Base-by-base conservation (phyloP, 345 rosid genomes). In the Citrus maxima region DNA sequence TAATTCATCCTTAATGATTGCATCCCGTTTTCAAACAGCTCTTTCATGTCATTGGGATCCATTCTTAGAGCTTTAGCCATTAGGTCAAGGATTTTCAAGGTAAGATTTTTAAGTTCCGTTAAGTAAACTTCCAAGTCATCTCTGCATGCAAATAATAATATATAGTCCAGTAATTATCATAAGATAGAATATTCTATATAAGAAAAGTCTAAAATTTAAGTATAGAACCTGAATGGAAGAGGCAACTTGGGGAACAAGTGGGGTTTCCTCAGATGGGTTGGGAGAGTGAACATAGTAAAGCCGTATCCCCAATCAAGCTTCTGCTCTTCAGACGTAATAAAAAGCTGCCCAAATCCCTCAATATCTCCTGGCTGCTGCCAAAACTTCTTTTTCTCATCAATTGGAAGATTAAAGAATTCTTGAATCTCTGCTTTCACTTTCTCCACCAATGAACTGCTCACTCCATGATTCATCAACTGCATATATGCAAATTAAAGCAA, bases 1-100 rank as follows among this genome's bases (percentile, higher is more conserved):
- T 85, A 92, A 68, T 89, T 92, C 74, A 90, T 86, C 77, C 90
- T 89, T 77, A 92, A 65, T 25, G 68, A 40, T 74, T 86, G 89
- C 70, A 38, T n/a, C n/a, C 83, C 90, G 78, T 81, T 82, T 78
- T 73, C 80, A 77, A 79, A 84, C 27, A 75, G 12, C 35, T 72
- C 81, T 75, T 51, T 61, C 22, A 77, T 56, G 2, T 77, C 73
- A 27, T 56, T 58, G 10, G 70, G 38, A 4, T 55, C 58, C 66
- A 77, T 77, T 27, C 66, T 14, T 38, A 77, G 58, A 35, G 55
- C 54, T 56, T 56, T 25, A 3, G 58, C 66, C 67, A 77, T 67
- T 38, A 14, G 79, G 34, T 28, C 37, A 0, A 77, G 28, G 3
- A 67, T 24, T 54, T 9, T 67, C 24, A 40, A 8, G 6, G 55